Conservation (phyloP, 306 rosid species). For the Cercis canadensis region DNA sequence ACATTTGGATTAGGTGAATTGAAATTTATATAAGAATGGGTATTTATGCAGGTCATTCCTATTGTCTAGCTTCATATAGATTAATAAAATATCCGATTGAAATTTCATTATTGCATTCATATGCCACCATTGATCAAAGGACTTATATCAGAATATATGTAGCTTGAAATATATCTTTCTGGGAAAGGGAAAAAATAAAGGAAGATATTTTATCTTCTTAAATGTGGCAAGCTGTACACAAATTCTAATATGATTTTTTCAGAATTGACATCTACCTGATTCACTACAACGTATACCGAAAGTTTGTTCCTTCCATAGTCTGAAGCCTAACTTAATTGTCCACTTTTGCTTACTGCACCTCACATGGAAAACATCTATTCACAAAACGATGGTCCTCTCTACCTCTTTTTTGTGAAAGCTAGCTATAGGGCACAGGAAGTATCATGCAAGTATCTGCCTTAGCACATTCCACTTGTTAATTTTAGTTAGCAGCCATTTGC, state of each 20-base stretch:
- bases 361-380: slow-evolving; percentile 60
- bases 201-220: too few relatives aligned
- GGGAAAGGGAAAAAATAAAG: too few relatives aligned
- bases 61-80: too few relatives aligned
- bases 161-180: too few relatives aligned
- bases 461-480: slow-evolving; percentile 47
- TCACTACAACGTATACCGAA: slow-evolving; percentile 70
- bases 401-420: slow-evolving; percentile 45
- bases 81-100: too few relatives aligned
- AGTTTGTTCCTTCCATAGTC: slow-evolving; percentile 67
- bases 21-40: too few relatives aligned
- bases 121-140: too few relatives aligned
- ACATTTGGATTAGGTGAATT: too few relatives aligned
- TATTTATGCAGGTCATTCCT: too few relatives aligned
- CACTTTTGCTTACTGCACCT: slow-evolving; percentile 55
- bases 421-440: slow-evolving; percentile 41
- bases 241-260: not conserved
- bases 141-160: too few relatives aligned
- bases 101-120: too few relatives aligned
- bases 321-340: slow-evolving; percentile 59
- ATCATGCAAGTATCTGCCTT: slow-evolving; percentile 43
- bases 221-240: too few relatives aligned
- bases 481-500: slow-evolving; percentile 40
- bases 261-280: slow-evolving; percentile 72
- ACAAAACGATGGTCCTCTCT: slow-evolving; percentile 38